Conservation (phyloP, 2,329 filamentous ascomycete genomes). For the Colletotrichum filicis region DNA sequence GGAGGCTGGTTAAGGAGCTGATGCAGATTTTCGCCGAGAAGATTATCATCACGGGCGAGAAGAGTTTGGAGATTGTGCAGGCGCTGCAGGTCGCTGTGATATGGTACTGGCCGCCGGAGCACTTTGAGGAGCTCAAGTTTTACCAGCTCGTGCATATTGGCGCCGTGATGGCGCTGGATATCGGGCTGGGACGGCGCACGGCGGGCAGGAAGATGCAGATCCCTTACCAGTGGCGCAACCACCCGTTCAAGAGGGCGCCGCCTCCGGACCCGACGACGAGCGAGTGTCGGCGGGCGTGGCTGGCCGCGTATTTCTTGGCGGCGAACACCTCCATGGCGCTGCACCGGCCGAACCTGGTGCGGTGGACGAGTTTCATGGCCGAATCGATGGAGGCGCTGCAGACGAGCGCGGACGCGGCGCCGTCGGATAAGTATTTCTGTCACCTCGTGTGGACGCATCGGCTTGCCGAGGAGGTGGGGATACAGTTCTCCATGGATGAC, state of each 20-base stretch:
- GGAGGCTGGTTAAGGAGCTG: constrained; percentile 73
- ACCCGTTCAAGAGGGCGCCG: constrained; percentile 52
- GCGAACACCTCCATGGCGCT: constrained; percentile 71
- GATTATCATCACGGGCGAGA: constrained; percentile 80
- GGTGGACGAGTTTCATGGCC: constrained; percentile 69
- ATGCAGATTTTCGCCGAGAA: constrained; percentile 80
- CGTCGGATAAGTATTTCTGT: constrained; percentile 67
- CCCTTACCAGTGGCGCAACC: constrained; percentile 50
- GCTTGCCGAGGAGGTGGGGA: constrained; percentile 75
- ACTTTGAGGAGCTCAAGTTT: constrained; percentile 88
- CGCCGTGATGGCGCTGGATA: constrained; percentile 83
- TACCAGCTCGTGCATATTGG: constrained; percentile 88
- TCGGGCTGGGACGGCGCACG: constrained; percentile 74
- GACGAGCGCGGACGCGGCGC: constrained; percentile 63
- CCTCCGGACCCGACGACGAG: constrained; percentile 64
- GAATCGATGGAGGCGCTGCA: constrained; percentile 68
- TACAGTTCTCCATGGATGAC: constrained; percentile 76
- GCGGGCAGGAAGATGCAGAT: constrained; percentile 14
- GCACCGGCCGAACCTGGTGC: constrained; percentile 69
- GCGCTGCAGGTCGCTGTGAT: constrained; percentile 79
- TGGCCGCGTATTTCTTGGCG: constrained; percentile 69
- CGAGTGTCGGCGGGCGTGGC: constrained; percentile 67
- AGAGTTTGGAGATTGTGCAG: constrained; percentile 86
- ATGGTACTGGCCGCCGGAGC: constrained; percentile 87
- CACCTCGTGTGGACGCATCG: constrained; percentile 70